Evolutionary conservation across 345 rosid genomes (phyloP).

Genomic region (Gossypium turneri): DNA sequence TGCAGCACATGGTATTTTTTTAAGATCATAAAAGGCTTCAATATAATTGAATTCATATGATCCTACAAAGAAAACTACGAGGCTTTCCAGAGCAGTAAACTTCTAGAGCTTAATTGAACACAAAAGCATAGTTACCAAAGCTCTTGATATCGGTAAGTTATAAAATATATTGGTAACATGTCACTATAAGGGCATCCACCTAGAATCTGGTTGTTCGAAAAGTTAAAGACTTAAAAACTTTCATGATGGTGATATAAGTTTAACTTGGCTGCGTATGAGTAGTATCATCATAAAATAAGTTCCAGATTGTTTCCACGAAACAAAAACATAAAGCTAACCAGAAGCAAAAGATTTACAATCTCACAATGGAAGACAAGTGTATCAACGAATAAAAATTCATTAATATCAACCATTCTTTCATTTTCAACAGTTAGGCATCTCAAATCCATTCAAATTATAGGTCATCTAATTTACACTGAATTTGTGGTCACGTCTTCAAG

Average conservation of each 20-base stretch:
- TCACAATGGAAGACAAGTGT: not conserved
- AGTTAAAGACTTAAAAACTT: not conserved
- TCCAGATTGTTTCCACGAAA: not conserved
- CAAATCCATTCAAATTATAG: not conserved
- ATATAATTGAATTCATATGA: not conserved
- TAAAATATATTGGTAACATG: not conserved
- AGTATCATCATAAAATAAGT: not conserved
- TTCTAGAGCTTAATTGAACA: not conserved
- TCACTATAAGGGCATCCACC: not conserved
- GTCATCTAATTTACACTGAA: not conserved
- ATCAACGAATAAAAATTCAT: not conserved
- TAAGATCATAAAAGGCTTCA: not conserved
- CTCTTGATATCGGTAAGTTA: not conserved
- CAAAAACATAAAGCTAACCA: not conserved
- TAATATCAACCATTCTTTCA: not conserved
- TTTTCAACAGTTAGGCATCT: conserved; percentile 6
- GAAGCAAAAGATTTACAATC: not conserved
- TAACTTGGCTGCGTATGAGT: not conserved
- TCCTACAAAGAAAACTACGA: not conserved
- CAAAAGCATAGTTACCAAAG: not conserved
- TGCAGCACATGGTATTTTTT: conserved; percentile 29
- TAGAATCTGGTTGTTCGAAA: not conserved
- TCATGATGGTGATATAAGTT: not conserved
- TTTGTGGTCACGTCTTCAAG: not conserved
- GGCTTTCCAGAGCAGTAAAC: not conserved